Evolutionary conservation across 176 grass and related monocot species (phyloP).

Genomic region (Triticum urartu): DNA sequence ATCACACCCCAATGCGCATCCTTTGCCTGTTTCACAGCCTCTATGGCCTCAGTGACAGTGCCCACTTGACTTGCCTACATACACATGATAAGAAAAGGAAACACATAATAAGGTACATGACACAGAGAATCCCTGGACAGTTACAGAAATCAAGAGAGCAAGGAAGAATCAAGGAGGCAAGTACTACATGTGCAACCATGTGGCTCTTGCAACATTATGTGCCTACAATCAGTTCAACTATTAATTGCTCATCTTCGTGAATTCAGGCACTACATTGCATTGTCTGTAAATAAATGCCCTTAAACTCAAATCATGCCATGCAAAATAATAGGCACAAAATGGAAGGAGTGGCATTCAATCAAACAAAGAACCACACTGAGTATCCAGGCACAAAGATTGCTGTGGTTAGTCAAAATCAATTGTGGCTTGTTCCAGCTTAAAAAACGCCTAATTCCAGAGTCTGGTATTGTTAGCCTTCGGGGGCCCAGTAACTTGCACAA

Average conservation of each 20-base stretch:
- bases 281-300: slow-evolving; percentile 18
- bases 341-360: not conserved
- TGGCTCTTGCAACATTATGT: not conserved
- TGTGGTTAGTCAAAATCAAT: slow-evolving; percentile 8
- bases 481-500: not conserved
- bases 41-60: slow-evolving; percentile 92
- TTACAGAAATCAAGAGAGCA: slow-evolving; percentile 4
- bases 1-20: slow-evolving; percentile 94
- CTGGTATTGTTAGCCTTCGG: not conserved
- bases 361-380: not conserved
- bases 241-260: slow-evolving; percentile 21
- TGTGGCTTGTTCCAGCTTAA: not conserved
- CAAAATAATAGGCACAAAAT: slow-evolving; percentile 3
- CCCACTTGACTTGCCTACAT: slow-evolving; percentile 91
- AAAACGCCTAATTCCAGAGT: slow-evolving; percentile 4
- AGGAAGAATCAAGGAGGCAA: not conserved
- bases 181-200: slow-evolving; percentile 17
- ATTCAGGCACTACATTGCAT: not conserved
- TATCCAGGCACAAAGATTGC: not conserved
- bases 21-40: slow-evolving; percentile 95
- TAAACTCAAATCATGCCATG: slow-evolving; percentile 1
- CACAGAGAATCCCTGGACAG: slow-evolving; percentile 1
- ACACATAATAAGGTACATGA: not conserved
- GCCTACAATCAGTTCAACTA: not conserved
- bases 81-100: slow-evolving; percentile 6